These are phyloP conservation scores for Neonectria ditissima DNA, from an alignment of 2,329 filamentous ascomycete genomes.

Conservation along the genomic window DNA sequence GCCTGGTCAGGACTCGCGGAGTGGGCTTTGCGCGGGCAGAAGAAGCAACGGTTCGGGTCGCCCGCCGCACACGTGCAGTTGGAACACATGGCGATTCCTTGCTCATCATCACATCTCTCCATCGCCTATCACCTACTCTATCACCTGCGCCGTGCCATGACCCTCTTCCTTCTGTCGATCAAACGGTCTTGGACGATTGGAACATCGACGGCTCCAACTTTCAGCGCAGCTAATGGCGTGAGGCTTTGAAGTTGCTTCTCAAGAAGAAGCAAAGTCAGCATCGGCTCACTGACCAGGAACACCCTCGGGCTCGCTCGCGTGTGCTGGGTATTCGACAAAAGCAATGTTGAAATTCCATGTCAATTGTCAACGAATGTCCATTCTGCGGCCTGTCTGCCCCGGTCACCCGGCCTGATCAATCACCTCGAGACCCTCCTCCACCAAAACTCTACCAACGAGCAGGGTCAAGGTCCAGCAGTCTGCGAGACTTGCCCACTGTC, in stretches of 20 bases:
- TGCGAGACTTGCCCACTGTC: conserved; percentile 21
- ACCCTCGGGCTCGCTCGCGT: conserved; percentile 5
- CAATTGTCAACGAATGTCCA: conserved; percentile 15
- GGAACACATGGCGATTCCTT: conserved; percentile 11
- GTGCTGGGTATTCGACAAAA: background rate
- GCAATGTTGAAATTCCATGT: conserved; percentile 21
- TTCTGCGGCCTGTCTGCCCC: conserved; percentile 7
- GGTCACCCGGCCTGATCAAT: conserved; percentile 19
- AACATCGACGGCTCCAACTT: background rate
- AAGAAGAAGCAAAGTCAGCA: background rate
- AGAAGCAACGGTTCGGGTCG: conserved; percentile 16
- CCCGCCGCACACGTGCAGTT: conserved; percentile 17
- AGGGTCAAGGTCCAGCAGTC: conserved; percentile 32
- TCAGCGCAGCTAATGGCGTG: background rate
- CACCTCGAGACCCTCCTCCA: conserved; percentile 9
- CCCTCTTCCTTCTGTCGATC: conserved; percentile 21
- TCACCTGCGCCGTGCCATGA: background rate
- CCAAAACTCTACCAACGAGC: conserved; percentile 18
- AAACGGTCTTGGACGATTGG: background rate
- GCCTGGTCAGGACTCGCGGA: background rate
- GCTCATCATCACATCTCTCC: conserved; percentile 6
- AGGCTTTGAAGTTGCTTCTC: background rate
- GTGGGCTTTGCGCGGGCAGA: conserved; percentile 2
- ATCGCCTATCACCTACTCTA: background rate
- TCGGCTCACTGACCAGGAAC: conserved; percentile 8